phyloP scores from a whole-genome alignment of 768 basidiomycete genomes.

The Porpolomopsis calyptriformis region DNA sequence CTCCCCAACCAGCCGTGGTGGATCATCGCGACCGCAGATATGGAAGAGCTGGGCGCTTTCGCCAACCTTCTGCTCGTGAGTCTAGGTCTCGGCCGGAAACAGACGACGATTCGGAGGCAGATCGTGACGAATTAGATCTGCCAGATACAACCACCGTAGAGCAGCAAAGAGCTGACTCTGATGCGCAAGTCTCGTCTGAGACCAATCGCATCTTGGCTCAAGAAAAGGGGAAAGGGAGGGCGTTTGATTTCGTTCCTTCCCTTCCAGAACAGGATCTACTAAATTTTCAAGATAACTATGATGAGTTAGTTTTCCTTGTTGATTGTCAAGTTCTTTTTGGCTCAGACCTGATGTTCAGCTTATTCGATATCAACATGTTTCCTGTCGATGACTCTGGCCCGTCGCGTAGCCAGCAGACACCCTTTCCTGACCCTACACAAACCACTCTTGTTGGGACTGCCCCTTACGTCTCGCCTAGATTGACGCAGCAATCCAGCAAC shows the following conservation, averaged over 20 bases:
- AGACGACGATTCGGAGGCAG: neutral
- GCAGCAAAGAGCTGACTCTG: too few relatives aligned
- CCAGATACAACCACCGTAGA: too few relatives aligned
- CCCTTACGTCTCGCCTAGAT: neutral
- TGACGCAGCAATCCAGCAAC: neutral
- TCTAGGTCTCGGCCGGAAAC: neutral
- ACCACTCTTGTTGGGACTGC: slow-evolving; percentile 1
- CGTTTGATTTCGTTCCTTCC: too few relatives aligned
- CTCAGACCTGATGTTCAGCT: too few relatives aligned
- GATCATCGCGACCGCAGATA: neutral
- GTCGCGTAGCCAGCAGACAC: neutral
- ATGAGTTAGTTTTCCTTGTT: neutral
- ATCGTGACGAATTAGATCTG: neutral
- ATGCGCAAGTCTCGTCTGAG: too few relatives aligned
- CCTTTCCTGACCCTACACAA: neutral
- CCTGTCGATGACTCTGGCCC: neutral
- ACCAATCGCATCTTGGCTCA: too few relatives aligned
- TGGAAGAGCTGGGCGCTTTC: neutral
- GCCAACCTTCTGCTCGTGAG: neutral
- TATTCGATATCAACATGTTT: slow-evolving; percentile 2
- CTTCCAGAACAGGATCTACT: too few relatives aligned
- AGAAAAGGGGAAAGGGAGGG: slow-evolving; percentile 1
- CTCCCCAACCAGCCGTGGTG: neutral
- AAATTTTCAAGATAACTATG: neutral
- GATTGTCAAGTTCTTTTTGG: too few relatives aligned